Percentiles rank a stretch among this genome's conserved stretches.
These are phyloP conservation scores for Solanum stenotomum DNA, from an alignment of 257 asterid species.

Conservation along the genomic window DNA sequence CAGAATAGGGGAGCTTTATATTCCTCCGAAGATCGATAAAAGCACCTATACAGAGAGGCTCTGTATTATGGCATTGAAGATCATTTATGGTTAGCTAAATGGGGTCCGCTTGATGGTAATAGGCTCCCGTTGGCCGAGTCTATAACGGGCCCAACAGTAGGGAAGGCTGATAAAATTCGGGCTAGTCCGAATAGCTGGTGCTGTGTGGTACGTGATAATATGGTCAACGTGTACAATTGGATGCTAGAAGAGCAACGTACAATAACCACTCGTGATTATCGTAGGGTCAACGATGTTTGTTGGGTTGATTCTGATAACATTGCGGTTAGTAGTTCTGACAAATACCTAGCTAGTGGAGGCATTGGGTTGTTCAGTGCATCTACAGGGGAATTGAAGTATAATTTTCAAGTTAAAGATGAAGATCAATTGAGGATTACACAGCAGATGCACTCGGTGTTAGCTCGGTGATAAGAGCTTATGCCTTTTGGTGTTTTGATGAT, in stretches of 20 bases:
- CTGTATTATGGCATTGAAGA: constrained; percentile 56
- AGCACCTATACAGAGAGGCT: constrained; percentile 41
- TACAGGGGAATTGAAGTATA: constrained; percentile 50
- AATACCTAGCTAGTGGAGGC: constrained; percentile 63
- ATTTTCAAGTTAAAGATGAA: constrained; percentile 37
- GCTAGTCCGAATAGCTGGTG: too few relatives aligned
- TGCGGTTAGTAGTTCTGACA: constrained; percentile 52
- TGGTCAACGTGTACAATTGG: constrained; percentile 56
- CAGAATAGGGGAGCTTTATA: too few relatives aligned
- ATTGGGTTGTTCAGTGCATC: constrained; percentile 56
- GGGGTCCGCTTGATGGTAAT: constrained; percentile 78
- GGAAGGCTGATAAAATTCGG: not conserved
- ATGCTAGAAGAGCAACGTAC: constrained; percentile 72
- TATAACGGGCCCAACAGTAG: too few relatives aligned
- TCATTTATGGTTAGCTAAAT: constrained; percentile 59
- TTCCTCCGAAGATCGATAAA: too few relatives aligned
- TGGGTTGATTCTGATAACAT: constrained; percentile 61
- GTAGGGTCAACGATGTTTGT: constrained; percentile 63
- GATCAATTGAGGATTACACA: too few relatives aligned
- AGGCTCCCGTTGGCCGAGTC: not conserved
- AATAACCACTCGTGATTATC: constrained; percentile 46
- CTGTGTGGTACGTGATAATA: too few relatives aligned
- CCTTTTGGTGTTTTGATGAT: too few relatives aligned
- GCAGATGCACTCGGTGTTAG: too few relatives aligned
- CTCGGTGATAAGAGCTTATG: too few relatives aligned